These are phyloP conservation scores for Coemansia sp. DNA, from an alignment of 192 early-diverging fungal genomes.

Conservation along the genomic window DNA sequence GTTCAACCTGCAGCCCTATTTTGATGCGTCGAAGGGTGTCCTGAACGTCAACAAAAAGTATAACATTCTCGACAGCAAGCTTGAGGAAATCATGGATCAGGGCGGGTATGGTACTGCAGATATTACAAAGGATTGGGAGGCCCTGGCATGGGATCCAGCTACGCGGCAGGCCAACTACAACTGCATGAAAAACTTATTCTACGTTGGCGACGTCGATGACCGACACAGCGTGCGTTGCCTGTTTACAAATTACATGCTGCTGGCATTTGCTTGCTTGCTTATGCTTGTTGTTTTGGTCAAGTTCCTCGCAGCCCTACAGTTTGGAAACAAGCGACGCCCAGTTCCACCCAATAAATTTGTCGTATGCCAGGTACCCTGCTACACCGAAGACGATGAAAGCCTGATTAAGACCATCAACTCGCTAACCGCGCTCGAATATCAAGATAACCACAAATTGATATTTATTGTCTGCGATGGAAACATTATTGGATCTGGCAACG, in stretches of 20 bases:
- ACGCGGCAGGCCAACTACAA: conserved; percentile 54
- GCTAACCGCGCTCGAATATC: conserved; percentile 70
- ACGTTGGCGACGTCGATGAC: conserved; percentile 78
- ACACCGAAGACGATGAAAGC: conserved; percentile 86
- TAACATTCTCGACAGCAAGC: conserved; percentile 19
- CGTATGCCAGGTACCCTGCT: conserved; percentile 93
- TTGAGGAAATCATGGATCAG: conserved; percentile 59
- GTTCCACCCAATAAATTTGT: conserved; percentile 93
- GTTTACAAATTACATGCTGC: conserved; percentile 82
- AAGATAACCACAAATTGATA: conserved; percentile 85
- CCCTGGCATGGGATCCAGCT: conserved; percentile 14
- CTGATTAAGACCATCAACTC: conserved; percentile 81
- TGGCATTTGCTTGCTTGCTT: conserved; percentile 72
- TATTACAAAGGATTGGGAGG: conserved; percentile 41
- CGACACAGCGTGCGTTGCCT: conserved; percentile 71
- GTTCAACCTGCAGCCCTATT: conserved; percentile 65
- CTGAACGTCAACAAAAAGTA: conserved; percentile 32
- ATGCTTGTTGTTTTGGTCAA: conserved; percentile 77
- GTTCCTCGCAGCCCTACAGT: conserved; percentile 76
- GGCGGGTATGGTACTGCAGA: conserved; percentile 50
- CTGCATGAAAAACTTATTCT: conserved; percentile 86
- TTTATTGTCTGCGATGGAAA: conserved; percentile 85
- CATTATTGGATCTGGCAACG: conserved; percentile 93
- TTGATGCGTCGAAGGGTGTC: conserved; percentile 26
- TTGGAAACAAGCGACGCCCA: conserved; percentile 63